Evolutionary conservation across 257 asterid genomes (phyloP).

Genomic region (Ajuga chamaepitys): DNA sequence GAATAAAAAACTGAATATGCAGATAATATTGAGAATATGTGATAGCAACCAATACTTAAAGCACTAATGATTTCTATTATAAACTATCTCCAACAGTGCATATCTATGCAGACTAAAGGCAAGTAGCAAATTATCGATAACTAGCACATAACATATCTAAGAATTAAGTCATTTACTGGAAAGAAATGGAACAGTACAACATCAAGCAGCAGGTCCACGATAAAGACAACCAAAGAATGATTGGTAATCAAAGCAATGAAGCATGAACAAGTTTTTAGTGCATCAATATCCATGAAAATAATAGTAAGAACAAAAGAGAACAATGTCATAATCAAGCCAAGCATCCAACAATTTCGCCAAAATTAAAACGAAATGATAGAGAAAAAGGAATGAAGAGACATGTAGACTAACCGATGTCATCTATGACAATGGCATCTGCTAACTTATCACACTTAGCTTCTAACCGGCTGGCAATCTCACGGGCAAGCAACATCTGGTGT

Average conservation of each 20-base stretch:
- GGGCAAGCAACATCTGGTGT: constrained; percentile 77
- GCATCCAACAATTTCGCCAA: constrained; percentile 12
- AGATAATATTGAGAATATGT: not conserved
- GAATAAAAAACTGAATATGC: constrained; percentile 9
- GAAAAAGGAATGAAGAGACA: constrained; percentile 2
- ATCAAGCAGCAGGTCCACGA: constrained; percentile 5
- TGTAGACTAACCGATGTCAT: constrained; percentile 64
- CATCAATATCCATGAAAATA: not conserved
- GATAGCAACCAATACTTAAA: constrained; percentile 4
- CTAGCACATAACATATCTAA: not conserved
- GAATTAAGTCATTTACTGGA: constrained; percentile 2
- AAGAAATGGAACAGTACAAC: not conserved
- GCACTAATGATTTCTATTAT: not conserved
- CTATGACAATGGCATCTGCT: constrained; percentile 60
- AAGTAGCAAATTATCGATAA: not conserved
- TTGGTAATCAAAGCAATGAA: not conserved
- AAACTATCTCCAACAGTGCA: not conserved
- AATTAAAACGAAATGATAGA: not conserved
- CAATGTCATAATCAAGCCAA: not conserved
- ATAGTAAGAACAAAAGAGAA: not conserved
- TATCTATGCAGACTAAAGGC: constrained; percentile 3
- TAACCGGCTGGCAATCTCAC: constrained; percentile 75
- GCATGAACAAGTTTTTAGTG: not conserved
- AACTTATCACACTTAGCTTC: constrained; percentile 81
- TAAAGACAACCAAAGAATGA: not conserved